Percentiles rank a stretch among this genome's conserved stretches.
Evolutionary conservation across 495 filamentous ascomycete species (phyloP).

Genomic region (Bathelium albidoporum): DNA sequence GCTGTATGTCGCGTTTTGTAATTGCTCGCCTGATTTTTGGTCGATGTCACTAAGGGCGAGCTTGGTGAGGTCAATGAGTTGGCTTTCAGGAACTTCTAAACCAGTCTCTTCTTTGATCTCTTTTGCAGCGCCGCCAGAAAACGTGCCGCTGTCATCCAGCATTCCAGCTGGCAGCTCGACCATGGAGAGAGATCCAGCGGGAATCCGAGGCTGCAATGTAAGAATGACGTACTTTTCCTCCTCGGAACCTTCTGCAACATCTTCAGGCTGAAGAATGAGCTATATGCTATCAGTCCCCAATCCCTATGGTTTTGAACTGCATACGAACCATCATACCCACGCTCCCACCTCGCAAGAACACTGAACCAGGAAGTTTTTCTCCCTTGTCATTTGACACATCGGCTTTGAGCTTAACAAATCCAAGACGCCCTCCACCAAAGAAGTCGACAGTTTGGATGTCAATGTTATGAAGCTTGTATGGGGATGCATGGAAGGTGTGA

Average conservation of each 20-base stretch:
- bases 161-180: constrained; percentile 82
- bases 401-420: constrained; percentile 69
- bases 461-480: constrained; percentile 60
- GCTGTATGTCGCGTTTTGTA: constrained; percentile 61
- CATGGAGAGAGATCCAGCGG: constrained; percentile 65
- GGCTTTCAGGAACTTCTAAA: constrained; percentile 37
- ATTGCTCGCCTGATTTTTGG: constrained; percentile 33
- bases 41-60: constrained; percentile 35
- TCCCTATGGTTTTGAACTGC: neutral
- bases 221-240: constrained; percentile 61
- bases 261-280: constrained; percentile 63
- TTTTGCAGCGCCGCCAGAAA: constrained; percentile 65
- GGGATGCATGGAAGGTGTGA: constrained; percentile 62
- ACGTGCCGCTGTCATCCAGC: constrained; percentile 69
- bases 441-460: constrained; percentile 65
- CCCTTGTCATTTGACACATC: constrained; percentile 52
- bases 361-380: constrained; percentile 60
- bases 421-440: constrained; percentile 53
- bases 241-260: constrained; percentile 38
- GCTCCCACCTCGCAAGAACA: constrained; percentile 72
- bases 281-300: constrained; percentile 14
- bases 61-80: constrained; percentile 62
- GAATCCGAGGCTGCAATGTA: constrained; percentile 73
- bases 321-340: constrained; percentile 65
- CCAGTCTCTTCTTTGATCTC: constrained; percentile 72